Percentiles rank a stretch among this genome's conserved stretches.
phyloP scores from a whole-genome alignment of 805 yeast species.

The Huiozyma sinensis region DNA sequence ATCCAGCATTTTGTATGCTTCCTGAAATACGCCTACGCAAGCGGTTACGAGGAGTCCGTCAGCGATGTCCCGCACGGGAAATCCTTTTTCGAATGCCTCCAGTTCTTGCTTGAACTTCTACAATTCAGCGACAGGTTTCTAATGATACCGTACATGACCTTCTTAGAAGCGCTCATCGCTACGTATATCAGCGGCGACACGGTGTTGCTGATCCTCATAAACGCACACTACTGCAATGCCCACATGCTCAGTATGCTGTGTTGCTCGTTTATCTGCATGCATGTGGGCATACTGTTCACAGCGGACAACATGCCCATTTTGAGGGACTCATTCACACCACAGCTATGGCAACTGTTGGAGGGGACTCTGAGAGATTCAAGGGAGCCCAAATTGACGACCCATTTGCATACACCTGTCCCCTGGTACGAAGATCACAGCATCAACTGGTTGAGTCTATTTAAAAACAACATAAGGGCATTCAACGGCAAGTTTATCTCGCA shows the following conservation, averaged over 20 bases:
- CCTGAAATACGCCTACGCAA: conserved; percentile 48
- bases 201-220: conserved; percentile 43
- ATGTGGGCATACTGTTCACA: conserved; percentile 50
- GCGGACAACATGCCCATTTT: conserved; percentile 33
- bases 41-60: conserved; percentile 10
- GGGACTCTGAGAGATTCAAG: conserved; percentile 4
- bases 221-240: conserved; percentile 44
- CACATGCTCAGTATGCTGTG: conserved; percentile 48
- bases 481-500: conserved; percentile 33
- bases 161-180: conserved; percentile 50
- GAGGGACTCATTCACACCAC: conserved; percentile 15
- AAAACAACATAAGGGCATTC: conserved; percentile 27
- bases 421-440: conserved; percentile 27
- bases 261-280: conserved; percentile 56
- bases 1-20: conserved; percentile 37
- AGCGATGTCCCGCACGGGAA: conserved; percentile 11
- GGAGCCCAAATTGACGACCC: not conserved
- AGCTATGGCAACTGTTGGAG: conserved; percentile 20
- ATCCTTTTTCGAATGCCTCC: conserved; percentile 8
- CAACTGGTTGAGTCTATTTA: conserved; percentile 27
- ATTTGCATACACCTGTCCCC: not conserved
- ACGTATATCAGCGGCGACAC: conserved; percentile 50
- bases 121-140: conserved; percentile 54
- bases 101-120: conserved; percentile 42
- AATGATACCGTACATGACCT: conserved; percentile 45